Base-by-base conservation (phyloP, 176 grass and related monocot genomes). In the Musa beccarii region DNA sequence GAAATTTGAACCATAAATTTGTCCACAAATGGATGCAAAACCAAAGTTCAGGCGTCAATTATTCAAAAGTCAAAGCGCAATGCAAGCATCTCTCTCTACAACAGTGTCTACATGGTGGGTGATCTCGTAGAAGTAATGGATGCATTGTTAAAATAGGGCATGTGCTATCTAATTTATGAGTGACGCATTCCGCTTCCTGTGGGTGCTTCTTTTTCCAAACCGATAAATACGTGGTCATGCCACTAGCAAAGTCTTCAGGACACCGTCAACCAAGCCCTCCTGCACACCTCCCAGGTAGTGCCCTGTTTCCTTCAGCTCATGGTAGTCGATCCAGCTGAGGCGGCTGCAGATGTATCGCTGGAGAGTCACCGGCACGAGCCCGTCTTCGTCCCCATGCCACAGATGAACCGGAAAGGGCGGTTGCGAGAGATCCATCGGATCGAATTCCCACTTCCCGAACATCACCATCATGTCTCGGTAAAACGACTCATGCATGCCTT, bases 371-470 rank as follows among this genome's bases (percentile, higher is more conserved):
- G 96, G 96, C 79, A 99, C 96, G 49, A 95, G 86, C 11, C 91
- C 86, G 78, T 99, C 96, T 70, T 99, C 88, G 6, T 91, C 90
- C 22, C 90, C 90, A 78, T 99, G 95, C 89, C 92, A 99, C 10
- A 94, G 52, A 76, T 99, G 91, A 59, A 95, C 96, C 0, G 86
- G 96, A 80, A 87, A 94, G 28, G 90, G 76, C 23, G 74, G 76
- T 76, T 86, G 74, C 12, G 71, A 53, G 24, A 99, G 84, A 61
- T 92, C 91, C 62, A 87, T 89, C 2, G 95, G 95, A 80, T 98
- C 95, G 54, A 98, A 98, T 71, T 94, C 88, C 91, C 95, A 98
- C 75, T 86, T 78, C 7, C 95, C 95, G 43, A 98, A 98, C 95
- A 98, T 94, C 52, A 98, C 90, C 22, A 67, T 75, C 95, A 98